These are phyloP conservation scores for Mallotus nudiflorus DNA, from an alignment of 345 rosid species.

Conservation along the genomic window DNA sequence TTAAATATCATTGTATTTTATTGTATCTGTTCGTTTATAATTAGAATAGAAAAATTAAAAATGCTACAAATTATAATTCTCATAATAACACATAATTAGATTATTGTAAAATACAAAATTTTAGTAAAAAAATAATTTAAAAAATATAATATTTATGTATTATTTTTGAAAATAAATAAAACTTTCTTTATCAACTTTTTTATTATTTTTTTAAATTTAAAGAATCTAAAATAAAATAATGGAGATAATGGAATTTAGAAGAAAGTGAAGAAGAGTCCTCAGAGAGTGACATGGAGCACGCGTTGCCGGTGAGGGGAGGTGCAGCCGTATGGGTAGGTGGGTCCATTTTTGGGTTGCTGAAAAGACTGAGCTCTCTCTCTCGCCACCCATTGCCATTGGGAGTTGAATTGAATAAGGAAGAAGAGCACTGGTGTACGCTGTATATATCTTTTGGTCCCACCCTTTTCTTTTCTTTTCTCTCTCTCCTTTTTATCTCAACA, in stretches of 20 bases:
- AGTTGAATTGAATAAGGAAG: constrained; percentile 21
- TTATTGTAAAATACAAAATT: no score
- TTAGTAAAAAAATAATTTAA: no score
- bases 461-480: no score
- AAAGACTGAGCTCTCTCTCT: constrained; percentile 37
- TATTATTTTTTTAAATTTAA: not conserved
- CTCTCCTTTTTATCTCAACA: no score
- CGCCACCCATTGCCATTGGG: no score
- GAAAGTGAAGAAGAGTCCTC: constrained; percentile 11
- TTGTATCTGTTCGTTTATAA: no score
- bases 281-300: constrained; percentile 66
- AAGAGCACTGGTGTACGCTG: not conserved
- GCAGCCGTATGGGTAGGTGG: constrained; percentile 82
- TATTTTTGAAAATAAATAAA: no score
- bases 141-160: no score
- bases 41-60: no score
- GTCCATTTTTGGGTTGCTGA: constrained; percentile 44
- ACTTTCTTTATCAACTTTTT: not conserved
- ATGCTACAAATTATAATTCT: no score
- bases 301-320: constrained; percentile 71
- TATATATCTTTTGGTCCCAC: constrained; percentile 33
- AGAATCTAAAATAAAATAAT: constrained; percentile 22
- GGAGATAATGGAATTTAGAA: constrained; percentile 11
- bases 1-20: no score
- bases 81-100: no score